phyloP scores from a whole-genome alignment of 148 eudicot species.

The Nepenthes mirabilis region DNA sequence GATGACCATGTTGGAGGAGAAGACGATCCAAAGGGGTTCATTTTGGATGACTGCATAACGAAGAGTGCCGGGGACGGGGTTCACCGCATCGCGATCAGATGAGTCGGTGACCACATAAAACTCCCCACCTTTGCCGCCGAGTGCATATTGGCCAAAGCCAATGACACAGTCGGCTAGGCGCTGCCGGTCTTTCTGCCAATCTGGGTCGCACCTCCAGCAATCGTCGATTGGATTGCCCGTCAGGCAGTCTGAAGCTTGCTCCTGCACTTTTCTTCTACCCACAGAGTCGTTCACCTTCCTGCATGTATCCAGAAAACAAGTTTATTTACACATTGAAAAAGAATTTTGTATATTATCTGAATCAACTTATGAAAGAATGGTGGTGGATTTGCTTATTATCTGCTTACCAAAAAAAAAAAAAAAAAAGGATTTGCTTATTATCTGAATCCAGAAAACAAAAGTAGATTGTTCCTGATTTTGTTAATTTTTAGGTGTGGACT shows the following conservation, averaged over 20 bases:
- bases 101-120: slow-evolving; percentile 72
- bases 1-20: slow-evolving; percentile 67
- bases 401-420: too few species aligned
- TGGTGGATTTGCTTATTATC: too few species aligned
- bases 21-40: slow-evolving; percentile 84
- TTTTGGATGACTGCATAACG: slow-evolving; percentile 71
- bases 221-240: slow-evolving; percentile 90
- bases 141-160: slow-evolving; percentile 78
- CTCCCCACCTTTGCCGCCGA: slow-evolving; percentile 80
- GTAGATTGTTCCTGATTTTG: too few species aligned
- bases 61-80: slow-evolving; percentile 68
- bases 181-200: slow-evolving; percentile 71
- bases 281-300: slow-evolving; percentile 66
- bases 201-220: slow-evolving; percentile 87
- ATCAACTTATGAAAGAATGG: too few species aligned
- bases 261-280: slow-evolving; percentile 42
- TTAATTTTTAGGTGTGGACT: too few species aligned
- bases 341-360: too few species aligned
- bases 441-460: too few species aligned
- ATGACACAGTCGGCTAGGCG: slow-evolving; percentile 74
- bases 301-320: not conserved
- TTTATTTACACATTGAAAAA: not conserved
- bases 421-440: too few species aligned
- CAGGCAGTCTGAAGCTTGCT: slow-evolving; percentile 28
- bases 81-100: slow-evolving; percentile 65